Conservation (phyloP, 2,329 filamentous ascomycete genomes). For the Aspergillus sp. region DNA sequence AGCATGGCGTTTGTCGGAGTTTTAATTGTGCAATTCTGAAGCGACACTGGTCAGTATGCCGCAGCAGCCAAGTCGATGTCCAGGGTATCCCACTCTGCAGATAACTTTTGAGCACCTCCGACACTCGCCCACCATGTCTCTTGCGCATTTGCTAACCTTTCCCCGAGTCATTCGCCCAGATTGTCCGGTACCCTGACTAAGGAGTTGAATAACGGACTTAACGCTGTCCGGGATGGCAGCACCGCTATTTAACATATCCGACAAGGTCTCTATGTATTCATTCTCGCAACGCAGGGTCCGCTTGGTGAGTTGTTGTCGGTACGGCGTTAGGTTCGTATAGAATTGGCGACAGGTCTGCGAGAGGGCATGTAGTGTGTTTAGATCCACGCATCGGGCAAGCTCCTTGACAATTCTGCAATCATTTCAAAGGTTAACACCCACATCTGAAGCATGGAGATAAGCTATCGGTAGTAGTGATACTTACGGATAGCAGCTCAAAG, state of each 20-base stretch:
- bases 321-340: conserved; percentile 69
- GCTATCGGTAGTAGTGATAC: conserved; percentile 7
- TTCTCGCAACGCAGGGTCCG: conserved; percentile 75
- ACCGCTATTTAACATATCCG: conserved; percentile 38
- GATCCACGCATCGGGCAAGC: conserved; percentile 70
- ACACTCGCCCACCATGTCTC: conserved; percentile 81
- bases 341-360: conserved; percentile 76
- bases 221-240: conserved; percentile 24
- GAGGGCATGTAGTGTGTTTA: conserved; percentile 79
- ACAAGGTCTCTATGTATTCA: conserved; percentile 47
- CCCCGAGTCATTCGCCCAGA: conserved; percentile 48
- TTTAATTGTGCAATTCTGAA: conserved; percentile 83
- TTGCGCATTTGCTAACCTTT: conserved; percentile 71
- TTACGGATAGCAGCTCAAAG: conserved; percentile 45
- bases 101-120: conserved; percentile 68
- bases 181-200: conserved; percentile 23
- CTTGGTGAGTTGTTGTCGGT: conserved; percentile 63
- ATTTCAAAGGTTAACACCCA: neutral
- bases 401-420: conserved; percentile 63
- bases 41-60: conserved; percentile 1
- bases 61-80: neutral
- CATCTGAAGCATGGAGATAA: too few relatives aligned
- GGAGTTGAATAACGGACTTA: conserved; percentile 23
- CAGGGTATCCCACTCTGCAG: conserved; percentile 60
- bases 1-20: conserved; percentile 62